phyloP scores from a whole-genome alignment of 2,329 filamentous ascomycete genomes.

The Aspergillus aculeatus region DNA sequence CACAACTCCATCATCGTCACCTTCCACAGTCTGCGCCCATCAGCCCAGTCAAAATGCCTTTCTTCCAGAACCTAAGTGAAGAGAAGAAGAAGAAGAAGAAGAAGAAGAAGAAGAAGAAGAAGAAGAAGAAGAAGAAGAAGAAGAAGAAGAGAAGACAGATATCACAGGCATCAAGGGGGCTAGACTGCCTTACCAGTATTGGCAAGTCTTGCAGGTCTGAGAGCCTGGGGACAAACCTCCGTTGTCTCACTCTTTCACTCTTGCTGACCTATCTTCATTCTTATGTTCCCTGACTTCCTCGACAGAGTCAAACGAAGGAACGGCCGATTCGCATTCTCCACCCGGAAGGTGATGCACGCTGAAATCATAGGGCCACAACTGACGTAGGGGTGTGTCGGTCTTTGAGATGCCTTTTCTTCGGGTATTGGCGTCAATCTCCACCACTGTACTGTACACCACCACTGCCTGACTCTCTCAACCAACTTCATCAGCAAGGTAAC shows the following conservation, averaged over 20 bases:
- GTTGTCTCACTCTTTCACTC: background rate
- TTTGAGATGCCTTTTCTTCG: conserved; percentile 5
- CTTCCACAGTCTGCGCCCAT: background rate
- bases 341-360: conserved; percentile 17
- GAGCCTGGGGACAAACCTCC: background rate
- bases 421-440: conserved; percentile 12
- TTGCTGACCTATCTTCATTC: background rate
- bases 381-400: conserved; percentile 16
- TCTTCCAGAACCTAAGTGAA: background rate
- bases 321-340: conserved; percentile 8
- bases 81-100: too few species aligned
- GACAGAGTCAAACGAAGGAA: conserved; percentile 1
- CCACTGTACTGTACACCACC: conserved; percentile 2
- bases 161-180: background rate
- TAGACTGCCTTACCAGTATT: background rate
- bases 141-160: background rate
- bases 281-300: background rate
- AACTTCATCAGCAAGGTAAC: background rate
- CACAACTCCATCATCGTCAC: background rate
- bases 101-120: too few species aligned
- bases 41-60: background rate
- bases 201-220: background rate
- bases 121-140: too few species aligned
- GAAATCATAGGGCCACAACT: conserved; percentile 25
- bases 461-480: conserved; percentile 1